phyloP scores from a whole-genome alignment of 306 rosid genomes.

The Phaseolus lunatus region DNA sequence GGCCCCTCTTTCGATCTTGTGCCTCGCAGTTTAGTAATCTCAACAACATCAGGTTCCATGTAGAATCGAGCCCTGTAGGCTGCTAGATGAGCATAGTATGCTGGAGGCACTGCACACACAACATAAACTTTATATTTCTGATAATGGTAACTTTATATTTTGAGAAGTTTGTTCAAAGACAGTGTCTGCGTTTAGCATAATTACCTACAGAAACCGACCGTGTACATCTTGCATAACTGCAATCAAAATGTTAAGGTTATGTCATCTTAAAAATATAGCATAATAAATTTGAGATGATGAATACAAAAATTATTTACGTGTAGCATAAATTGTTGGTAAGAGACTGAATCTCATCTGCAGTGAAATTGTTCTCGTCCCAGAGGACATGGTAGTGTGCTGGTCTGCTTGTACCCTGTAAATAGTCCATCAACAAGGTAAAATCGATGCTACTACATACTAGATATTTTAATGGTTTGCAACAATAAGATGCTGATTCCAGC shows the following conservation, averaged over 20 bases:
- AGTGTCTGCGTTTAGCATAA: neutral
- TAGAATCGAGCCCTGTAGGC: slow-evolving; percentile 82
- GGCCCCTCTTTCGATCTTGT: slow-evolving; percentile 50
- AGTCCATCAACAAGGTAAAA: slow-evolving; percentile 5
- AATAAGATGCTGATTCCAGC: neutral
- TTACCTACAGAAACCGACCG: slow-evolving; percentile 87
- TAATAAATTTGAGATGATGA: slow-evolving; percentile 4
- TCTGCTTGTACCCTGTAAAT: slow-evolving; percentile 89
- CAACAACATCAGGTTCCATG: slow-evolving; percentile 63
- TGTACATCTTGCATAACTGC: slow-evolving; percentile 88
- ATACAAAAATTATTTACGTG: slow-evolving; percentile 57
- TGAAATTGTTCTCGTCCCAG: slow-evolving; percentile 89
- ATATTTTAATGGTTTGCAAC: neutral
- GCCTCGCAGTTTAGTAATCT: slow-evolving; percentile 45
- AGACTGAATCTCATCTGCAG: slow-evolving; percentile 56
- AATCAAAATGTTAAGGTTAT: slow-evolving; percentile 34
- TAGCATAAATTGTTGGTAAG: slow-evolving; percentile 88
- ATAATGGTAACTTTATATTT: too few species aligned
- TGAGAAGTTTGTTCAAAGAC: too few species aligned
- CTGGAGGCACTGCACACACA: slow-evolving; percentile 65
- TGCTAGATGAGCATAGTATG: slow-evolving; percentile 77
- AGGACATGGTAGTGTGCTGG: slow-evolving; percentile 95
- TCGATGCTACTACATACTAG: neutral
- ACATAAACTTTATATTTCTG: neutral
- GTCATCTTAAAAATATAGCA: slow-evolving; percentile 16